These are phyloP conservation scores for Triticum timopheevii DNA, from an alignment of 176 grass and related monocot species.

Conservation along the genomic window DNA sequence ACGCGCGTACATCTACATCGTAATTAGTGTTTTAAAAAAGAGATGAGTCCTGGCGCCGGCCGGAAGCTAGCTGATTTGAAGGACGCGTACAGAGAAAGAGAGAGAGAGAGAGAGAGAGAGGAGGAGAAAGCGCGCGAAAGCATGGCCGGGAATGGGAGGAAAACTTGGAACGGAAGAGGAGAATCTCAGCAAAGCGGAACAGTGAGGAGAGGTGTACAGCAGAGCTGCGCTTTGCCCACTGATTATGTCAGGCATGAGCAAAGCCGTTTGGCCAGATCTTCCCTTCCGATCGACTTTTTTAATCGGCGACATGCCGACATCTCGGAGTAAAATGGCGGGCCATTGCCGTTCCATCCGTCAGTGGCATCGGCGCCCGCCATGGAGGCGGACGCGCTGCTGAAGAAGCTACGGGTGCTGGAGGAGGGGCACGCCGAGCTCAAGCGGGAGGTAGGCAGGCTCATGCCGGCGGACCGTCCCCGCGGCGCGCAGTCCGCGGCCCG, in stretches of 20 bases:
- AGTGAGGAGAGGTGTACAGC: background rate
- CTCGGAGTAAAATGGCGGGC: too few relatives aligned
- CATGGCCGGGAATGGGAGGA: background rate
- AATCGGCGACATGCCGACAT: background rate
- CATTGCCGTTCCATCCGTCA: background rate
- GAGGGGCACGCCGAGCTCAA: slow-evolving; percentile 48
- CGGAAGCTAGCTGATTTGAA: background rate
- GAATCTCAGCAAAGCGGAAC: background rate
- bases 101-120: background rate
- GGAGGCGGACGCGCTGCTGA: slow-evolving; percentile 53
- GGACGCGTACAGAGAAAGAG: too few relatives aligned
- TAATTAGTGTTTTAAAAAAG: background rate
- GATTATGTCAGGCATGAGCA: slow-evolving; percentile 21
- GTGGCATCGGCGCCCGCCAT: slow-evolving; percentile 7
- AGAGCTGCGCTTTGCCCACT: background rate
- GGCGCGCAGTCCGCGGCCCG: slow-evolving; percentile 3
- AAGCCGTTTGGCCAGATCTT: background rate
- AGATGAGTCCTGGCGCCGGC: background rate
- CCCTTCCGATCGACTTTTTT: background rate
- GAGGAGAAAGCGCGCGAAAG: background rate
- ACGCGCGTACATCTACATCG: too few relatives aligned
- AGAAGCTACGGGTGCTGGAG: slow-evolving; percentile 70
- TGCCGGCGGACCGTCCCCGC: background rate
- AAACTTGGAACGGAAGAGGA: background rate
- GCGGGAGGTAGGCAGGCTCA: background rate